Evolutionary conservation across 2,329 filamentous ascomycete species (phyloP).

Genomic region (Hymenoscyphus fructigenus): DNA sequence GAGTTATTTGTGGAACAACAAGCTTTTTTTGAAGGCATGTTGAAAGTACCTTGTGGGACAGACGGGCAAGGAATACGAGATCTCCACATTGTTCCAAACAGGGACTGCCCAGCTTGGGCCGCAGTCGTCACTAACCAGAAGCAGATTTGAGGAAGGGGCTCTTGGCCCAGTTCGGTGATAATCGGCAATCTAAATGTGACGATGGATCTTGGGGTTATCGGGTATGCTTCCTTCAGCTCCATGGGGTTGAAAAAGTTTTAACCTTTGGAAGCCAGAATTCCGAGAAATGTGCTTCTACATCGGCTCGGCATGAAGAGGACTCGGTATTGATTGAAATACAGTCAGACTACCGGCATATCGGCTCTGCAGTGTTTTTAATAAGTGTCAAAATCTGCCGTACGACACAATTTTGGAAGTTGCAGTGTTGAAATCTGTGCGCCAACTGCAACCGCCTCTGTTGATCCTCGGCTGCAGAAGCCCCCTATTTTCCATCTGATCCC

Average conservation of each 20-base stretch:
- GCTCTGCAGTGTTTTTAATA: not conserved
- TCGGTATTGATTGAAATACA: not conserved
- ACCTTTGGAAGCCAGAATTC: not conserved
- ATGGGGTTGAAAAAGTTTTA: not conserved
- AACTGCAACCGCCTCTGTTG: not conserved
- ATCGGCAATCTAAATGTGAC: not conserved
- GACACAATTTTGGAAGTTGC: not conserved
- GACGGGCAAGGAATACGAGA: conserved; percentile 1
- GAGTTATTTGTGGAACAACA: not conserved
- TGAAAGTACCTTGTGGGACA: not conserved
- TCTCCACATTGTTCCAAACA: not conserved
- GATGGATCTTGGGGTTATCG: not conserved
- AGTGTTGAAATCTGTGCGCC: not conserved
- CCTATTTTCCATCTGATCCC: not conserved
- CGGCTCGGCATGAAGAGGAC: no score
- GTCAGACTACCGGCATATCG: not conserved
- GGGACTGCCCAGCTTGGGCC: not conserved
- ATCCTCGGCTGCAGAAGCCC: not conserved
- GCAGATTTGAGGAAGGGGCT: not conserved
- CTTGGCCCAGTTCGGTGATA: not conserved
- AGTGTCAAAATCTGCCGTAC: not conserved
- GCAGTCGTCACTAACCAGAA: not conserved
- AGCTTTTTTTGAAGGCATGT: not conserved
- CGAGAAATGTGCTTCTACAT: no score
- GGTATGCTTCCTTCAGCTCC: no score